Conservation (phyloP, 805 yeast species). For the Ogataea nakhonphanomensis region DNA sequence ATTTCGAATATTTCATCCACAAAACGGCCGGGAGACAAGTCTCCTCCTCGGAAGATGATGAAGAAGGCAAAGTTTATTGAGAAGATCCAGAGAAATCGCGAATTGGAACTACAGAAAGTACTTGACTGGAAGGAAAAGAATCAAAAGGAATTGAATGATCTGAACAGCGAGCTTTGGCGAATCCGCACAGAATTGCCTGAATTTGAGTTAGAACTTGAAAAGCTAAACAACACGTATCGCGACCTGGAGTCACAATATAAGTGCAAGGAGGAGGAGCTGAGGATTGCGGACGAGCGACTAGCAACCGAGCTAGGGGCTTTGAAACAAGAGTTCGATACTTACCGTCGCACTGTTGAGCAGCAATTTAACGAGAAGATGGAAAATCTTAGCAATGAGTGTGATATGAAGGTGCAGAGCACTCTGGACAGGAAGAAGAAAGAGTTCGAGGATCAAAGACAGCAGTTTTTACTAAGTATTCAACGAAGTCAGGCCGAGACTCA, state of each 20-base stretch:
- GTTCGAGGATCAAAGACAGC: not conserved
- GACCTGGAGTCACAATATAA: slow-evolving; percentile 22
- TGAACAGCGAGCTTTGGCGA: slow-evolving; percentile 26
- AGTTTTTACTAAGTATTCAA: not conserved
- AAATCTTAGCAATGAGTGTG: slow-evolving; percentile 15
- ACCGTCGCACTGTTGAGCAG: slow-evolving; percentile 29
- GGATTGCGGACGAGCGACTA: slow-evolving; percentile 22
- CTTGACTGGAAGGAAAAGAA: slow-evolving; percentile 14
- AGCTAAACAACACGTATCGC: slow-evolving; percentile 25
- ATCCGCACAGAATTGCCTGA: slow-evolving; percentile 27
- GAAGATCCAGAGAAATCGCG: slow-evolving; percentile 13
- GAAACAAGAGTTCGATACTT: slow-evolving; percentile 36
- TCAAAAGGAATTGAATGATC: slow-evolving; percentile 24
- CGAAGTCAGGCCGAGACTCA: not conserved
- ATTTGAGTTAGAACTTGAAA: slow-evolving; percentile 27
- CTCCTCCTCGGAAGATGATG: slow-evolving; percentile 6
- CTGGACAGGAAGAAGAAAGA: slow-evolving; percentile 33
- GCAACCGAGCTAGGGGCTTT: slow-evolving; percentile 26
- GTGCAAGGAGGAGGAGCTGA: slow-evolving; percentile 31
- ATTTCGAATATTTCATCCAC: slow-evolving; percentile 7
- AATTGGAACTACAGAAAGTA: slow-evolving; percentile 16
- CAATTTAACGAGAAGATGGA: slow-evolving; percentile 31
- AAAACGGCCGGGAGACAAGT: slow-evolving; percentile 1
- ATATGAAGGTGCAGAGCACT: slow-evolving; percentile 34
- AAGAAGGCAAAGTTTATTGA: slow-evolving; percentile 12